Conservation (phyloP, 2,329 filamentous ascomycete genomes). For the Mariannaea elegans region DNA sequence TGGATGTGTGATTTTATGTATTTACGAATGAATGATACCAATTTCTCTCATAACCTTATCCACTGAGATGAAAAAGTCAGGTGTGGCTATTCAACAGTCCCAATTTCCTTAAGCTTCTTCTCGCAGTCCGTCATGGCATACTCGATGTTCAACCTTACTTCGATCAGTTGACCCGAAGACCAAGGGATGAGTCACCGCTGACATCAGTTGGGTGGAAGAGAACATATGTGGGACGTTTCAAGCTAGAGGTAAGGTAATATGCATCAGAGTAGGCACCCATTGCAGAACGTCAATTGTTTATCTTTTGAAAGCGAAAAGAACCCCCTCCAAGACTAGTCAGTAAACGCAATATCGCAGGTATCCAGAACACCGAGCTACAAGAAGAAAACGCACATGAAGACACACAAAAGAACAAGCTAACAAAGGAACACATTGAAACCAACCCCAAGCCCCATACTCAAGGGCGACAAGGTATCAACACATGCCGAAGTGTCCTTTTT, state of each 20-base stretch:
- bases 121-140: too few relatives aligned
- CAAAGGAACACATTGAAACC: conserved; percentile 19
- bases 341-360: conserved; percentile 40
- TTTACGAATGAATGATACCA: conserved; percentile 29
- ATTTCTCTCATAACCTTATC: neutral
- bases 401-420: conserved; percentile 8
- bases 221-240: neutral
- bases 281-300: conserved; percentile 1
- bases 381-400: conserved; percentile 24
- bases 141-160: too few relatives aligned
- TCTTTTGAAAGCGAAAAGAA: conserved; percentile 16
- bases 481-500: conserved; percentile 22
- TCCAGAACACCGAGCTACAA: conserved; percentile 49
- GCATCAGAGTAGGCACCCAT: neutral
- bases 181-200: too few relatives aligned
- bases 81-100: too few relatives aligned
- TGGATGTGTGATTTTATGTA: conserved; percentile 19
- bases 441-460: conserved; percentile 6
- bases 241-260: too few relatives aligned
- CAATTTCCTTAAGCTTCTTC: too few relatives aligned
- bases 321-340: conserved; percentile 18
- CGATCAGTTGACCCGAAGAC: too few relatives aligned
- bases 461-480: conserved; percentile 37
- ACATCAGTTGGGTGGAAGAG: too few relatives aligned
- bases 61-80: too few relatives aligned